Conservation (phyloP, 148 eudicot species). For the Amaranthus palmeri region DNA sequence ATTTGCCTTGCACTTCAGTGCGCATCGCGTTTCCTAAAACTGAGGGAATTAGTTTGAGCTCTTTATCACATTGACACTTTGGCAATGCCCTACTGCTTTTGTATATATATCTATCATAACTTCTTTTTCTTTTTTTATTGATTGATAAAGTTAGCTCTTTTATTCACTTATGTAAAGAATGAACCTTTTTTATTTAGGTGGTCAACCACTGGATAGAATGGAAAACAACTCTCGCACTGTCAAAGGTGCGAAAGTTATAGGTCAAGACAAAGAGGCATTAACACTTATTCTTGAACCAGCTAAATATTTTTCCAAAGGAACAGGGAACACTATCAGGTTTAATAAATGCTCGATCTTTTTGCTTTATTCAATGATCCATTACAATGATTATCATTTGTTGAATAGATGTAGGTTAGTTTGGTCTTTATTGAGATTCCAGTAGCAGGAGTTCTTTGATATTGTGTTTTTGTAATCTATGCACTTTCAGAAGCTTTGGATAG, state of each 20-base stretch:
- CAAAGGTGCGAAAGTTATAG: slow-evolving; percentile 75
- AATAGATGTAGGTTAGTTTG: not conserved
- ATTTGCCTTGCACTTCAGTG: too few relatives aligned
- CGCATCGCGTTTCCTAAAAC: too few relatives aligned
- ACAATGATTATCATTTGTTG: slow-evolving; percentile 7
- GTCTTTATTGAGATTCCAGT: not conserved
- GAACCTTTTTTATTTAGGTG: slow-evolving; percentile 42
- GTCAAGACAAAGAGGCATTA: slow-evolving; percentile 78
- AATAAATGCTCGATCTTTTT: not conserved
- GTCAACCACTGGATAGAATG: slow-evolving; percentile 67
- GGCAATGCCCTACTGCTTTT: not conserved
- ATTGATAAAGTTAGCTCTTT: not conserved
- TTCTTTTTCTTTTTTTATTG: too few relatives aligned
- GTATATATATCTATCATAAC: not conserved
- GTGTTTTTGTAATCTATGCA: not conserved
- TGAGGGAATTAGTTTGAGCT: too few relatives aligned
- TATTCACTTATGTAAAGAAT: slow-evolving; percentile 10
- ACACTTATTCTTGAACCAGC: slow-evolving; percentile 60
- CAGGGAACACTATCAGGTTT: slow-evolving; percentile 49
- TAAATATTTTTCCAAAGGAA: slow-evolving; percentile 47
- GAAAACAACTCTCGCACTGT: slow-evolving; percentile 79
- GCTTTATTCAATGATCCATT: not conserved
- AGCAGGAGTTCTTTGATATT: not conserved
- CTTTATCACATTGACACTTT: not conserved
- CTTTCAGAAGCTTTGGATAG: not conserved